Evolutionary conservation across 148 eudicot species (phyloP).

Genomic region (Fagopyrum esculentum): DNA sequence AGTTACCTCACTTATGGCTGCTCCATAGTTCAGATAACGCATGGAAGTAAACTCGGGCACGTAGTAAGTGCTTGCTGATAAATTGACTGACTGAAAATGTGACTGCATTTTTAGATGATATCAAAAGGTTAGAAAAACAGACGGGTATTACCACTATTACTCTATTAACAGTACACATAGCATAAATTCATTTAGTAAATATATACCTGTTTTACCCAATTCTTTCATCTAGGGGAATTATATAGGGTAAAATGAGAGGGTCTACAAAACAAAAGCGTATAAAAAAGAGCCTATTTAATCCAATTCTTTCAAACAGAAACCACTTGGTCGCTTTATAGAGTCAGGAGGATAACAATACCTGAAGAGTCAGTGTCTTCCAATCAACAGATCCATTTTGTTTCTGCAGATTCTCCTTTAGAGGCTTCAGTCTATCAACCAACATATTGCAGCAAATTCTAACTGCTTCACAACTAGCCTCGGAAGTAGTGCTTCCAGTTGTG

Average conservation of each 20-base stretch:
- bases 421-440: slow-evolving; percentile 63
- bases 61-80: slow-evolving; percentile 58
- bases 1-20: slow-evolving; percentile 87
- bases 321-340: background rate
- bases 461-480: slow-evolving; percentile 90
- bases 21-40: slow-evolving; percentile 77
- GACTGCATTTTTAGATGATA: slow-evolving; percentile 41
- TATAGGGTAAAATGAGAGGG: too few relatives aligned
- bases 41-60: slow-evolving; percentile 52
- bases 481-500: slow-evolving; percentile 90
- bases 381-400: slow-evolving; percentile 40
- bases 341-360: slow-evolving; percentile 28
- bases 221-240: too few relatives aligned
- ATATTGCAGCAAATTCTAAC: slow-evolving; percentile 72
- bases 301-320: too few relatives aligned
- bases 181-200: too few relatives aligned
- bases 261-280: too few relatives aligned
- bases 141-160: too few relatives aligned
- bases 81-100: slow-evolving; percentile 38
- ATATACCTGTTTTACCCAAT: too few relatives aligned
- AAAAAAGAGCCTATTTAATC: too few relatives aligned
- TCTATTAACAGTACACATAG: too few relatives aligned
- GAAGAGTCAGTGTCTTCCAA: slow-evolving; percentile 54
- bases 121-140: background rate
- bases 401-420: slow-evolving; percentile 50